phyloP scores from a whole-genome alignment of 2,329 filamentous ascomycete genomes.

The Penicillium sp. region DNA sequence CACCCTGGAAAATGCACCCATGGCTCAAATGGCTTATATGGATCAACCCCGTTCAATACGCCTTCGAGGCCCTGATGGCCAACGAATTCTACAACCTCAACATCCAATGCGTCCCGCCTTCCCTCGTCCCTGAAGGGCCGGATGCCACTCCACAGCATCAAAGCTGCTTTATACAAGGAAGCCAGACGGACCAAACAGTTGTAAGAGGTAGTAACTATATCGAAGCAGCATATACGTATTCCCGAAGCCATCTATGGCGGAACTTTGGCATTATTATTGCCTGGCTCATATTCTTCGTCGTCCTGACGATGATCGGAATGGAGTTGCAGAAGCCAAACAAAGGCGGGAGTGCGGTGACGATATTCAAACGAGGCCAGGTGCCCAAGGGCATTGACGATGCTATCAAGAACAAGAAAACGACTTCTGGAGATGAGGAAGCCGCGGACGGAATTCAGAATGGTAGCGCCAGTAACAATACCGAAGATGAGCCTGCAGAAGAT shows the following conservation, averaged over 20 bases:
- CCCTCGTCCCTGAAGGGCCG: conserved; percentile 53
- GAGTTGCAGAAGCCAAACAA: conserved; percentile 75
- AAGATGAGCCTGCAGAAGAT: conserved; percentile 18
- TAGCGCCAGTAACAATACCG: conserved; percentile 14
- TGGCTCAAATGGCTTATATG: conserved; percentile 64
- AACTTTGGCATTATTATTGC: conserved; percentile 78
- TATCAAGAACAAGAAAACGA: conserved; percentile 48
- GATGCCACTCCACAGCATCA: conserved; percentile 49
- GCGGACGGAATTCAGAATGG: conserved; percentile 25
- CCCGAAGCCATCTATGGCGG: conserved; percentile 57
- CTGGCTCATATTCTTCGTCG: conserved; percentile 71
- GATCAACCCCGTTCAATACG: conserved; percentile 66
- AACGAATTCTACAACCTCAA: conserved; percentile 65
- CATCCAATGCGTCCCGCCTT: conserved; percentile 53
- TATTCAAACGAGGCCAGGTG: conserved; percentile 42
- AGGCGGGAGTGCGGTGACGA: conserved; percentile 72
- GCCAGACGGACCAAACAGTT: conserved; percentile 47
- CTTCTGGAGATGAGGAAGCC: conserved; percentile 51
- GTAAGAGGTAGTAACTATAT: conserved; percentile 58
- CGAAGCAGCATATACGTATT: conserved; percentile 52
- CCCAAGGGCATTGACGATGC: conserved; percentile 56
- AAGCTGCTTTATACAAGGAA: conserved; percentile 58
- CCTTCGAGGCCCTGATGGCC: conserved; percentile 63
- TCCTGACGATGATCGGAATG: conserved; percentile 71
- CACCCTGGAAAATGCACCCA: conserved; percentile 58